Evolutionary conservation across 805 yeast species (phyloP).

Genomic region (Suhomyces faveliae): DNA sequence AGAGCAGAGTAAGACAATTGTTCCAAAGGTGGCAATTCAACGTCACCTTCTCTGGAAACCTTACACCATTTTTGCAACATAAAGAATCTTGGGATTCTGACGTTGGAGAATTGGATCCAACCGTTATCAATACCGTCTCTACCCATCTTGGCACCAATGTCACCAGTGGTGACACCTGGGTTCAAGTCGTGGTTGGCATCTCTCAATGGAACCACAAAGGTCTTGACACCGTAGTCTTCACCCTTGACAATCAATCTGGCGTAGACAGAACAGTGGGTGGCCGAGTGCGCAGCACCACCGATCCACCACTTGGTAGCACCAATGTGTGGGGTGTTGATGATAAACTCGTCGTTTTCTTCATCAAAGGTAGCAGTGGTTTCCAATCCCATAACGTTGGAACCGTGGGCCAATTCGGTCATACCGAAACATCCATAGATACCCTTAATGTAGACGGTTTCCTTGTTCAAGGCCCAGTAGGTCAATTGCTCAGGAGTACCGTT

Average conservation of each 20-base stretch:
- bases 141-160: slow-evolving; percentile 50
- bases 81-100: slow-evolving; percentile 44
- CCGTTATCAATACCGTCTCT: slow-evolving; percentile 50
- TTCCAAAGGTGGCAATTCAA: slow-evolving; percentile 43
- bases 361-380: slow-evolving; percentile 69
- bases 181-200: slow-evolving; percentile 41
- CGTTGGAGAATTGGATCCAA: slow-evolving; percentile 47
- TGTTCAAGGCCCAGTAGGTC: slow-evolving; percentile 36
- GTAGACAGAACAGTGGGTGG: slow-evolving; percentile 41
- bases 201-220: slow-evolving; percentile 46
- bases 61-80: slow-evolving; percentile 47
- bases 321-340: slow-evolving; percentile 46
- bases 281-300: slow-evolving; percentile 50
- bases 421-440: slow-evolving; percentile 78
- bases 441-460: slow-evolving; percentile 33
- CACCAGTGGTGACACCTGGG: slow-evolving; percentile 47
- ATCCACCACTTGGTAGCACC: slow-evolving; percentile 54
- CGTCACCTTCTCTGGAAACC: slow-evolving; percentile 40
- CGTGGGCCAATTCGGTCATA: slow-evolving; percentile 89
- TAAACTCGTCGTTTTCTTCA: slow-evolving; percentile 38
- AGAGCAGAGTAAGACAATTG: slow-evolving; percentile 45
- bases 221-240: slow-evolving; percentile 46
- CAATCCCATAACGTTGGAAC: slow-evolving; percentile 84
- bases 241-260: slow-evolving; percentile 46
- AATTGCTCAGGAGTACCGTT: slow-evolving; percentile 42